A percentile compares a stretch with the other conserved stretches of the same genome.
Evolutionary conservation across 2,329 filamentous ascomycete genomes (phyloP).

Genomic region (Dothideomycetidae sp.): DNA sequence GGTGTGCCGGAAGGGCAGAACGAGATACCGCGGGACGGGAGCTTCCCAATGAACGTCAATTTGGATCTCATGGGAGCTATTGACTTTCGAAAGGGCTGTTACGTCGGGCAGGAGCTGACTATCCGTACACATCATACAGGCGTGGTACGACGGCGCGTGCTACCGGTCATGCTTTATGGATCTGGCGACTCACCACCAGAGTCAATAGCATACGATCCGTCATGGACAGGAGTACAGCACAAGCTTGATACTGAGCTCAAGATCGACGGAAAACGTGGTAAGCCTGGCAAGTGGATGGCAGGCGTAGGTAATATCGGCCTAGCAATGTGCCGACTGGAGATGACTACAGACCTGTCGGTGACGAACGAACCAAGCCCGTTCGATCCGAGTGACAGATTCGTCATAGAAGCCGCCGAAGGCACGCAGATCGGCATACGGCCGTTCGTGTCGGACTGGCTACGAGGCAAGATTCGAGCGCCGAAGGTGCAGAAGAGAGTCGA

Average conservation of each 20-base stretch:
- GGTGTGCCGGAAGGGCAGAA: slow-evolving; percentile 75
- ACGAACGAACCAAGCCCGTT: slow-evolving; percentile 52
- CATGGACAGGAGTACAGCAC: slow-evolving; percentile 19
- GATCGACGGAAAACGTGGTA: slow-evolving; percentile 38
- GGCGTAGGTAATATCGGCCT: slow-evolving; percentile 77
- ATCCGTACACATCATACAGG: slow-evolving; percentile 91
- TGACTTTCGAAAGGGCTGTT: slow-evolving; percentile 92
- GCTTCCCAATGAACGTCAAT: slow-evolving; percentile 78
- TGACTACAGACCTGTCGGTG: slow-evolving; percentile 69
- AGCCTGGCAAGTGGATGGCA: slow-evolving; percentile 62
- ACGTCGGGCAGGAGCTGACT: slow-evolving; percentile 90
- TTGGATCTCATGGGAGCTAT: slow-evolving; percentile 75
- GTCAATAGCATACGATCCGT: slow-evolving; percentile 35
- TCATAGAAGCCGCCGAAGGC: slow-evolving; percentile 16
- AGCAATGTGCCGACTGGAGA: slow-evolving; percentile 72
- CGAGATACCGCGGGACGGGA: slow-evolving; percentile 57
- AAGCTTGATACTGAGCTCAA: slow-evolving; percentile 35
- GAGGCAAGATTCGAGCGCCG: slow-evolving; percentile 28
- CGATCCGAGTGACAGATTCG: slow-evolving; percentile 41
- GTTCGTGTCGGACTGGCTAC: slow-evolving; percentile 68
- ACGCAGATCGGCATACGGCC: slow-evolving; percentile 31
- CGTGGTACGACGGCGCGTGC: slow-evolving; percentile 76
- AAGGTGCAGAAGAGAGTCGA: slow-evolving; percentile 26
- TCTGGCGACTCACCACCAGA: slow-evolving; percentile 27
- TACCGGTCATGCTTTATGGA: slow-evolving; percentile 64